Conservation (phyloP, 805 yeast species). For the Monosporozyma servazzii region DNA sequence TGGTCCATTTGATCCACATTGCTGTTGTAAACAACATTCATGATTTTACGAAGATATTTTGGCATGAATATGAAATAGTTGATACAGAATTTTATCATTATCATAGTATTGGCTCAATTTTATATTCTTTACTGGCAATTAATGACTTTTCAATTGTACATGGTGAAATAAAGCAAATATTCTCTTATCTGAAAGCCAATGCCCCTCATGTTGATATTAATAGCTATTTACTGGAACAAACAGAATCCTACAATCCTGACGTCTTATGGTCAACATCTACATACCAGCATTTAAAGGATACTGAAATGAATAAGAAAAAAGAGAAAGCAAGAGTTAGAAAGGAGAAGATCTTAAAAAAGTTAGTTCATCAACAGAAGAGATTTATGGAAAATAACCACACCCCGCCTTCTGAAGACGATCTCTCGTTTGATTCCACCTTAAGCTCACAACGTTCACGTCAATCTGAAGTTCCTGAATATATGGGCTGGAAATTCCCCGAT, state of each 20-base stretch:
- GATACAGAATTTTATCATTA: constrained; percentile 33
- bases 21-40: constrained; percentile 38
- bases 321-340: constrained; percentile 61
- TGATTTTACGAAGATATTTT: constrained; percentile 29
- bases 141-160: constrained; percentile 38
- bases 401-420: constrained; percentile 14
- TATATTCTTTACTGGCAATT: constrained; percentile 35
- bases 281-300: constrained; percentile 20
- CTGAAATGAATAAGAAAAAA: constrained; percentile 52
- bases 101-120: constrained; percentile 32
- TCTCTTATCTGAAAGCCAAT: constrained; percentile 24
- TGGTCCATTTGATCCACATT: constrained; percentile 62
- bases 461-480: background rate
- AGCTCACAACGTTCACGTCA: background rate
- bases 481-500: constrained; percentile 17
- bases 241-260: constrained; percentile 28
- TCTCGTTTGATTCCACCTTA: constrained; percentile 5
- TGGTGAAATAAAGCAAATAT: constrained; percentile 50
- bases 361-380: constrained; percentile 68
- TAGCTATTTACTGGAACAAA: constrained; percentile 30
- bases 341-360: constrained; percentile 62
- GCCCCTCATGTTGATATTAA: constrained; percentile 29
- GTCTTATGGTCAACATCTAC: constrained; percentile 22
- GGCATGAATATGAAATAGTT: constrained; percentile 30
- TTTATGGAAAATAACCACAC: constrained; percentile 51